These are phyloP conservation scores for Ochromonas danica DNA, from an alignment of 108 stramenopile species.

Conservation along the genomic window DNA sequence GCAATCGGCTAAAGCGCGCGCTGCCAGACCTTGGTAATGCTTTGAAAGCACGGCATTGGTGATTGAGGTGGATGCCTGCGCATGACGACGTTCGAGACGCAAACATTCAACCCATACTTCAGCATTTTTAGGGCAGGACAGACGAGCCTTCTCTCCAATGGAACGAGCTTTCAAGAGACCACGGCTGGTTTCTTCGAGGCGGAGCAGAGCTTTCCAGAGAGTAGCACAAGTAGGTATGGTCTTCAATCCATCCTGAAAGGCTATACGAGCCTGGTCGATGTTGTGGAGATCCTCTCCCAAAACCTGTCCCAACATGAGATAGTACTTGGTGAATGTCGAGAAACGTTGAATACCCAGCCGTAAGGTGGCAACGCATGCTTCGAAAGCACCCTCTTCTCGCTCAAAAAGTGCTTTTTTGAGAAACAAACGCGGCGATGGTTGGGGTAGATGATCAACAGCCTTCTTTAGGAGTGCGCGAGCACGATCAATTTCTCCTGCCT, in stretches of 20 bases:
- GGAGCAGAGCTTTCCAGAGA: slow-evolving; percentile 83
- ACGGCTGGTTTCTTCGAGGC: slow-evolving; percentile 70
- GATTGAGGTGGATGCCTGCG: too few species aligned
- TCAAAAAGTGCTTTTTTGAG: slow-evolving; percentile 92
- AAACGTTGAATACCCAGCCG: slow-evolving; percentile 65
- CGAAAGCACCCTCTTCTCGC: slow-evolving; percentile 50
- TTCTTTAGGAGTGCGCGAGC: slow-evolving; percentile 77
- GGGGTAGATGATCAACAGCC: slow-evolving; percentile 75
- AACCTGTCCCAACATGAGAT: slow-evolving; percentile 93
- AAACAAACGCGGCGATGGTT: slow-evolving; percentile 70
- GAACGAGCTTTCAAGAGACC: slow-evolving; percentile 85
- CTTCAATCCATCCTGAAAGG: slow-evolving; percentile 69
- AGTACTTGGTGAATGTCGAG: slow-evolving; percentile 68
- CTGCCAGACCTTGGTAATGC: slow-evolving; percentile 83
- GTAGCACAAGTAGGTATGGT: slow-evolving; percentile 68
- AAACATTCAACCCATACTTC: slow-evolving; percentile 85
- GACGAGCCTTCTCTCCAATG: slow-evolving; percentile 83
- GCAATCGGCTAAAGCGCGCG: slow-evolving; percentile 90
- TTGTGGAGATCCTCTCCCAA: slow-evolving; percentile 60
- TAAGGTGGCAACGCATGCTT: slow-evolving; percentile 28
- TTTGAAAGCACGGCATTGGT: slow-evolving; percentile 76
- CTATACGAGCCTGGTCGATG: slow-evolving; percentile 43
- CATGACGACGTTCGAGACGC: slow-evolving; percentile 85
- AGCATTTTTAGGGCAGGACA: slow-evolving; percentile 72
- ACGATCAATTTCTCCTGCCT: slow-evolving; percentile 79